A percentile compares a stretch with the other conserved stretches of the same genome.
Conservation (phyloP, 2,329 filamentous ascomycete species). For the Rachicladosporium sp. region DNA sequence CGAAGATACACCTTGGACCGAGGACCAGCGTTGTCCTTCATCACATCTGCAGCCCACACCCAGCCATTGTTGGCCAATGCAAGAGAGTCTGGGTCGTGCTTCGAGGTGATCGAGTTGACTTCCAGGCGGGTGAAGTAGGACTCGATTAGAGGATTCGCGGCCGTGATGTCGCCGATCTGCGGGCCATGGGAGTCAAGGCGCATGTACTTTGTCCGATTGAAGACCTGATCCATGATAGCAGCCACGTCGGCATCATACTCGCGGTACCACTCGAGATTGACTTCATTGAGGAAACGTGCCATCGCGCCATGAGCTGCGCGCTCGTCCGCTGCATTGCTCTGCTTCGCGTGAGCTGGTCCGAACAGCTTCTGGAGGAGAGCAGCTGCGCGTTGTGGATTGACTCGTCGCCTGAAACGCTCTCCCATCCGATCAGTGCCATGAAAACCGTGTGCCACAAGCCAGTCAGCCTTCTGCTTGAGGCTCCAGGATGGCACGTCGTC, state of each 20-base stretch:
- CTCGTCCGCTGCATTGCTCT: conserved; percentile 38
- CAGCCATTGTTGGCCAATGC: conserved; percentile 92
- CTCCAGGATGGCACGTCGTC: conserved; percentile 44
- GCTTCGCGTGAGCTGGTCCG: conserved; percentile 51
- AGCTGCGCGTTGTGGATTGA: conserved; percentile 59
- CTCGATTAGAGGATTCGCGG: conserved; percentile 73
- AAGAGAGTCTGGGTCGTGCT: conserved; percentile 63
- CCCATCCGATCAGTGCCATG: conserved; percentile 62
- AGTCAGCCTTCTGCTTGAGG: conserved; percentile 48
- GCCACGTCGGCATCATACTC: conserved; percentile 79
- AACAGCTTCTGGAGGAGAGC: conserved; percentile 54
- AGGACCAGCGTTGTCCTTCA: conserved; percentile 85
- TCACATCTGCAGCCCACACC: conserved; percentile 95
- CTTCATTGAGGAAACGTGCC: conserved; percentile 58
- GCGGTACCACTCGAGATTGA: conserved; percentile 79
- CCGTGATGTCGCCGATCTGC: conserved; percentile 66
- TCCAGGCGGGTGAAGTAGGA: conserved; percentile 89
- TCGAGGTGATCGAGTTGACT: conserved; percentile 61
- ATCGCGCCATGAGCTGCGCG: conserved; percentile 41
- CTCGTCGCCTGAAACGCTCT: conserved; percentile 60
- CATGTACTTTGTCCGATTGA: conserved; percentile 89
- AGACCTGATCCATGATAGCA: conserved; percentile 80
- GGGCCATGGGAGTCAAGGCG: conserved; percentile 87
- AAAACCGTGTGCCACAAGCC: conserved; percentile 58
- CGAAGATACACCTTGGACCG: conserved; percentile 87